phyloP scores from a whole-genome alignment of 2,329 filamentous ascomycete genomes.

The Emmonsiellopsis sp. region DNA sequence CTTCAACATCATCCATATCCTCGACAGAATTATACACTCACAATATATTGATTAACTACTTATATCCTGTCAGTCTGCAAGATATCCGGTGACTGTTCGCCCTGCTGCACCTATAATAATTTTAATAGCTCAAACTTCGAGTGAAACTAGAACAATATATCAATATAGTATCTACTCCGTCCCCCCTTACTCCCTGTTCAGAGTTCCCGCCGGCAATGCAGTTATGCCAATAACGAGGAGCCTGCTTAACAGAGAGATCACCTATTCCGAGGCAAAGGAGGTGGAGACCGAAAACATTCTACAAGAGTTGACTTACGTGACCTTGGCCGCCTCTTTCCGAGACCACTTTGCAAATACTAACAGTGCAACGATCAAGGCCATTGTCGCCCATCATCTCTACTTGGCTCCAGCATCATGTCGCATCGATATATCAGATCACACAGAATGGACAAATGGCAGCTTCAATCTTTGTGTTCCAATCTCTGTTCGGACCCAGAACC shows the following conservation, averaged over 20 bases:
- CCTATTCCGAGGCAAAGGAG: slow-evolving; percentile 6
- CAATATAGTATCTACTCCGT: no score
- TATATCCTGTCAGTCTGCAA: no score
- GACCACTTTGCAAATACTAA: not conserved
- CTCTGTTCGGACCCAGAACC: slow-evolving; percentile 5
- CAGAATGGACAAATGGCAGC: slow-evolving; percentile 14
- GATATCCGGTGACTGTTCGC: no score
- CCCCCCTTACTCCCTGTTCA: not conserved
- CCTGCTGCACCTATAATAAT: no score
- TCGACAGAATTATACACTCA: no score
- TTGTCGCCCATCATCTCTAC: slow-evolving; percentile 1
- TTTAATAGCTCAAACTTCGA: no score
- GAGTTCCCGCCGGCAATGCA: not conserved
- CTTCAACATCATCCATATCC: no score
- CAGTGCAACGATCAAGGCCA: not conserved
- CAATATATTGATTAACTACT: no score
- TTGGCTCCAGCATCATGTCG: slow-evolving; percentile 7
- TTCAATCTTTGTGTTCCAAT: slow-evolving; percentile 20
- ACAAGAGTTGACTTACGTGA: slow-evolving; percentile 6
- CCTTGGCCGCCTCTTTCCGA: not conserved
- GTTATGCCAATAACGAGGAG: slow-evolving; percentile 4
- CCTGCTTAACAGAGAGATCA: slow-evolving; percentile 5
- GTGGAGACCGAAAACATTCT: slow-evolving; percentile 6
- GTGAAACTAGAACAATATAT: no score
- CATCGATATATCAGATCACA: slow-evolving; percentile 10